Evolutionary conservation across 495 filamentous ascomycete species (phyloP), one percentile per base, ranked within the genome.

Genomic region (Xylaria palmicola): DNA sequence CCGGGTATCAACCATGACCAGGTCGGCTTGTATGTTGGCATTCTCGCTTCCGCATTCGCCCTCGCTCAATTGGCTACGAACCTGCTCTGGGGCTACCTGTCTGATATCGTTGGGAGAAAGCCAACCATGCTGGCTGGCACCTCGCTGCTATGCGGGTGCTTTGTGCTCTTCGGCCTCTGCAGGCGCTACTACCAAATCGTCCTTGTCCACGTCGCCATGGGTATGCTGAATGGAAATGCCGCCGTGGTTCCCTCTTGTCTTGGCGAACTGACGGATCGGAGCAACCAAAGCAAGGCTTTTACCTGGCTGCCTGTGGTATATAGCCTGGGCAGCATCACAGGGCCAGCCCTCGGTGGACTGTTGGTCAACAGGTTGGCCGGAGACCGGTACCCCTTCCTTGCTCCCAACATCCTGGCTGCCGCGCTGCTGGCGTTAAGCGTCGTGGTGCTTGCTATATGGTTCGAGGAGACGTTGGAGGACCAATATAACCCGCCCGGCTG

Each of bases 221-320:
- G 94, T 12, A 66, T 96, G 44, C 85, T 95, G 22, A 98, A 98
- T 70, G 94, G 95, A 10, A 98, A 98, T 65, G 82, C 84, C 3
- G 84, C 83, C 6, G 83, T 98, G 19, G 90, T 98, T 2, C 92
- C 91, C 26, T 97, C 95, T 1, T 94, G 92, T 58, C 77, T 98
- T 26, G 94, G 95, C 10, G 94, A 98, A 72, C 88, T 98, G 58
- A 98, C 94, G 1, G 93, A 98, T 68, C 86, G 89, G 40, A 93
- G 88, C 62, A 98, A 98, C 72, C 94, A 98, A 75, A 91, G 88
- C 40, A 83, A 83, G 48, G 93, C 92, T 0, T 98, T 98, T 68
- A 90, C 88, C 2, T 98, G 93, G 77, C 82, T 98, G 15, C 94
- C 94, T 0, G 87, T 96, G 39, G 84, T 98, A 3, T 98, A 98